These are phyloP conservation scores for Phytophthora macrochlamydospora DNA, from an alignment of 352 stramenopile species.

Conservation along the genomic window DNA sequence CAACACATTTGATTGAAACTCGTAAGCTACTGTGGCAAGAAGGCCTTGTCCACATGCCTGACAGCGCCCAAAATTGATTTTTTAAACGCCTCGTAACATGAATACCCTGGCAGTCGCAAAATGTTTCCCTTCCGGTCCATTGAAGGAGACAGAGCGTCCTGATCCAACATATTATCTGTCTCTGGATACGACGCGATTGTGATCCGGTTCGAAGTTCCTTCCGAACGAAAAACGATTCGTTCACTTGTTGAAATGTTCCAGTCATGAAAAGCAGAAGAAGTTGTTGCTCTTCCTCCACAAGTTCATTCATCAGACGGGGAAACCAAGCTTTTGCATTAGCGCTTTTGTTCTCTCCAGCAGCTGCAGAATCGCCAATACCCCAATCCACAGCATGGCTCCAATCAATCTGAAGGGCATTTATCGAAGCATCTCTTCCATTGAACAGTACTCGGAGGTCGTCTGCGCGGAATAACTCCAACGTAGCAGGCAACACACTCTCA, in stretches of 20 bases:
- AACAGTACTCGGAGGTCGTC: conserved; percentile 67
- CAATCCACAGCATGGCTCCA: conserved; percentile 47
- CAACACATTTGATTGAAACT: too few relatives aligned
- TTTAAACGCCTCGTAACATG: conserved; percentile 57
- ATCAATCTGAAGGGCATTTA: conserved; percentile 47
- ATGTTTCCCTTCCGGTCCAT: conserved; percentile 43
- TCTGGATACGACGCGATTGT: conserved; percentile 22
- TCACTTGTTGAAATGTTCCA: conserved; percentile 47
- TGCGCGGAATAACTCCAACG: conserved; percentile 47
- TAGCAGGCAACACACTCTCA: conserved; percentile 53
- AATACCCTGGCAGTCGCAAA: conserved; percentile 61
- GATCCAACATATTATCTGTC: conserved; percentile 11
- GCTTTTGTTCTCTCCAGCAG: conserved; percentile 11
- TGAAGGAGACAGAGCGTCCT: conserved; percentile 41
- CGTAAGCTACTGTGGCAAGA: conserved; percentile 29
- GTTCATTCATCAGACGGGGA: conserved; percentile 50
- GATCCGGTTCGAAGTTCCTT: conserved; percentile 19
- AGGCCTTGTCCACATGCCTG: conserved; percentile 42
- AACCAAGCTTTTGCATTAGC: conserved; percentile 43
- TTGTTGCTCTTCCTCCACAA: conserved; percentile 67
- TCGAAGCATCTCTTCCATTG: conserved; percentile 32
- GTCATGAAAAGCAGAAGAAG: conserved; percentile 61
- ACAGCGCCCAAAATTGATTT: conserved; percentile 46
- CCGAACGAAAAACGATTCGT: conserved; percentile 43
- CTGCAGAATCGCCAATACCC: conserved; percentile 24